Evolutionary conservation across 1,284 basidiomycete genomes (phyloP).

Genomic region (Wallemia ichthyophaga): DNA sequence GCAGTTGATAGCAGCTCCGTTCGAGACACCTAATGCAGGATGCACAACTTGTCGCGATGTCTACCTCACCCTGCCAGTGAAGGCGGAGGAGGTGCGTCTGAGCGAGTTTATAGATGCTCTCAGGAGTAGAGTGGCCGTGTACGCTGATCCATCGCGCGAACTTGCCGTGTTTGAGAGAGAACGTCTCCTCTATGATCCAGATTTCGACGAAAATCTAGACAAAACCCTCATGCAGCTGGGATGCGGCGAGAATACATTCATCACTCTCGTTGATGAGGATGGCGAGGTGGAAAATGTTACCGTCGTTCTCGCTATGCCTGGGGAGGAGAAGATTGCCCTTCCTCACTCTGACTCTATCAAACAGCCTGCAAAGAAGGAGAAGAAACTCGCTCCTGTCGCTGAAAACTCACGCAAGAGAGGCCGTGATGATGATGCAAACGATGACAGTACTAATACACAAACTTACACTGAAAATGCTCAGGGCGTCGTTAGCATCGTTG

Average conservation of each 20-base stretch:
- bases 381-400: background rate
- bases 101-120: slow-evolving; percentile 38
- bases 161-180: slow-evolving; percentile 65
- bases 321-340: slow-evolving; percentile 36
- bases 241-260: slow-evolving; percentile 41
- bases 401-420: background rate
- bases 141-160: slow-evolving; percentile 22
- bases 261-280: slow-evolving; percentile 66
- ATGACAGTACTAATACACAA: too few species aligned
- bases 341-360: slow-evolving; percentile 9
- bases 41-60: slow-evolving; percentile 69
- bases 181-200: slow-evolving; percentile 50
- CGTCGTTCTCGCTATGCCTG: slow-evolving; percentile 25
- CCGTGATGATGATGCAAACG: background rate
- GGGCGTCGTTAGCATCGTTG: background rate
- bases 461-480: background rate
- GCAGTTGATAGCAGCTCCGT: slow-evolving; percentile 34
- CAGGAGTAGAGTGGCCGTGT: slow-evolving; percentile 8
- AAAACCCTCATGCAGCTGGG: slow-evolving; percentile 39
- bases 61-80: slow-evolving; percentile 42
- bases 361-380: background rate
- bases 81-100: slow-evolving; percentile 32
- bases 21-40: slow-evolving; percentile 32
- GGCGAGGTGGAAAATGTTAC: slow-evolving; percentile 40
- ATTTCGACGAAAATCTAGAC: slow-evolving; percentile 56